A percentile compares a stretch with the other conserved stretches of the same genome.
Conservation (phyloP, 75 land plant genomes). For the Cunninghamia lanceolata region DNA sequence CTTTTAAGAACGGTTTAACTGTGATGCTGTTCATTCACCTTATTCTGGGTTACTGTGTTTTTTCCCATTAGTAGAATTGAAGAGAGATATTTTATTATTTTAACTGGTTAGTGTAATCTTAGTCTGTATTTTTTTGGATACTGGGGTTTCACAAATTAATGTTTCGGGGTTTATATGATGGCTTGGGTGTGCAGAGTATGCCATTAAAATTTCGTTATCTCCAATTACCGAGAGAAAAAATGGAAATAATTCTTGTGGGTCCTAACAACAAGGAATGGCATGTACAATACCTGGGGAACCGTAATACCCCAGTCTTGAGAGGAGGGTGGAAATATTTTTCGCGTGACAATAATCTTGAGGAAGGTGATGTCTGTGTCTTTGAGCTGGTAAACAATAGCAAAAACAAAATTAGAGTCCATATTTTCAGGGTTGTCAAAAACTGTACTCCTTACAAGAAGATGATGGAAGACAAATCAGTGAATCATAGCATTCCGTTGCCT, state of each 20-base stretch:
- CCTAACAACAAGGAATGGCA: slow-evolving; percentile 6
- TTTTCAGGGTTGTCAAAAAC: slow-evolving; percentile 14
- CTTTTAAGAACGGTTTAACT: background rate
- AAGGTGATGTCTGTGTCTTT: slow-evolving; percentile 28
- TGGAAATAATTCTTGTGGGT: background rate
- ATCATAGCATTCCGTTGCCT: background rate
- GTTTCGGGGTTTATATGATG: background rate
- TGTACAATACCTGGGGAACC: slow-evolving; percentile 8
- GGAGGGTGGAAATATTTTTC: slow-evolving; percentile 25
- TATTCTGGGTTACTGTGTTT: background rate
- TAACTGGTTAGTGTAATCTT: background rate
- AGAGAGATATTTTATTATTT: background rate
- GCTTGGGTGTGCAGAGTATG: slow-evolving; percentile 14
- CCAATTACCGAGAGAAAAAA: slow-evolving; percentile 13
- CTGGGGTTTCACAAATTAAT: background rate
- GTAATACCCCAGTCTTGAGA: background rate
- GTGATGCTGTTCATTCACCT: background rate
- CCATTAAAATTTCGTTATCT: background rate
- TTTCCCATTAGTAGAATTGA: background rate
- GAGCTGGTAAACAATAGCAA: slow-evolving; percentile 14
- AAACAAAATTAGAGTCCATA: slow-evolving; percentile 16
- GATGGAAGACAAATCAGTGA: background rate
- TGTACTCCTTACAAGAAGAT: slow-evolving; percentile 9
- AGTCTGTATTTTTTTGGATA: background rate
- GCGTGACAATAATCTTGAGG: slow-evolving; percentile 21